phyloP scores from a whole-genome alignment of 2,329 filamentous ascomycete species.

The Huntiella savannae region DNA sequence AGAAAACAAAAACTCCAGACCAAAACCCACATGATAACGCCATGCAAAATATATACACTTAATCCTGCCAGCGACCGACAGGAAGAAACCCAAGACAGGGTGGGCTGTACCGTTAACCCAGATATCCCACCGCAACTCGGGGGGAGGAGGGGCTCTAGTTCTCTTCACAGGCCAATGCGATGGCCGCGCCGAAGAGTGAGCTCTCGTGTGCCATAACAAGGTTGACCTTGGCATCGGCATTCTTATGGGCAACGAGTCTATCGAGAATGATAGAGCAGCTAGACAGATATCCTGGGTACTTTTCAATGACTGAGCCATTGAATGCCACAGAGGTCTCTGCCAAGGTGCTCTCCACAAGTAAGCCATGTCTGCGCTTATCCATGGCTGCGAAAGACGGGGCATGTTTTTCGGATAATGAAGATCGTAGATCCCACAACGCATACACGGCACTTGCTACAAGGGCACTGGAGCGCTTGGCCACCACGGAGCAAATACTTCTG shows the following conservation, averaged over 20 bases:
- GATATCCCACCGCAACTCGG: too few relatives aligned
- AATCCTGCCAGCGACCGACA: too few relatives aligned
- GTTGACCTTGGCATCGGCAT: conserved; percentile 26
- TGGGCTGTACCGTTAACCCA: too few relatives aligned
- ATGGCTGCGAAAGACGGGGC: conserved; percentile 19
- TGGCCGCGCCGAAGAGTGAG: conserved; percentile 55
- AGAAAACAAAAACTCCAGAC: too few relatives aligned
- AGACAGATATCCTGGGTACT: conserved; percentile 49
- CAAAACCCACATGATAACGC: too few relatives aligned
- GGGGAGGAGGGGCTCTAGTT: too few relatives aligned
- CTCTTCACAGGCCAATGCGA: conserved; percentile 34
- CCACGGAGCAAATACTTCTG: conserved; percentile 31
- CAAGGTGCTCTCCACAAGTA: conserved; percentile 31
- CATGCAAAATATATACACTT: too few relatives aligned
- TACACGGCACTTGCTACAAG: conserved; percentile 40
- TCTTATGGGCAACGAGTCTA: conserved; percentile 30
- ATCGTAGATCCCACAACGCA: conserved; percentile 37
- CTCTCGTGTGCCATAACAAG: conserved; percentile 55
- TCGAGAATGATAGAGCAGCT: conserved; percentile 46
- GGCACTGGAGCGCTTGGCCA: conserved; percentile 39
- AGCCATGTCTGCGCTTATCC: conserved; percentile 21
- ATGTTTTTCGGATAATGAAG: conserved; percentile 23
- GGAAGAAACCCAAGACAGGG: too few relatives aligned
- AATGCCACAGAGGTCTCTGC: conserved; percentile 46
- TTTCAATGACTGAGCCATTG: conserved; percentile 63